Evolutionary conservation across 768 basidiomycete species (phyloP).

Genomic region (Mycena rosella): DNA sequence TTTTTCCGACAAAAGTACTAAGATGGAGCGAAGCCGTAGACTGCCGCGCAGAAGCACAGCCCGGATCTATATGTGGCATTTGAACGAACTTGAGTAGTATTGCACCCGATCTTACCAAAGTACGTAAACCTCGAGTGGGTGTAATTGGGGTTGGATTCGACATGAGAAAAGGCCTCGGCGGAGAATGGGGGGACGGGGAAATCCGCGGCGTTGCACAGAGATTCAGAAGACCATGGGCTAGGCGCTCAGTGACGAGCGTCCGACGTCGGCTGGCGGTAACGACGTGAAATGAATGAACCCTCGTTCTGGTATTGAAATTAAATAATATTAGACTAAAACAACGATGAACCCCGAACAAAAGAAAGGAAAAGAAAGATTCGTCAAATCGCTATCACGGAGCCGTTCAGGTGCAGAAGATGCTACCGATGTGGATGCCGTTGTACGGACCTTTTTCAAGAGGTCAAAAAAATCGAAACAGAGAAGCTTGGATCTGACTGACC

Average conservation of each 20-base stretch:
- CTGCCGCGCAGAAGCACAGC: neutral
- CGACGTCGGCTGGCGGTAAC: neutral
- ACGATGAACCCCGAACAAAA: neutral
- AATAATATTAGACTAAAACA: constrained; percentile 7
- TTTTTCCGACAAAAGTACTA: too few species aligned
- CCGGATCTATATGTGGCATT: neutral
- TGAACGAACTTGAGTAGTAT: too few species aligned
- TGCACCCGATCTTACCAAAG: neutral
- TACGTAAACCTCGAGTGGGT: neutral
- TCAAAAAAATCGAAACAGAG: neutral
- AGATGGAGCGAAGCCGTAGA: neutral
- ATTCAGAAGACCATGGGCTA: neutral
- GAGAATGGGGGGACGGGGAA: neutral
- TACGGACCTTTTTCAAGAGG: constrained; percentile 29
- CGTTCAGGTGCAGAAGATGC: constrained; percentile 45
- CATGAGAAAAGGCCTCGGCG: neutral
- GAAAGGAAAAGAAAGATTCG: neutral
- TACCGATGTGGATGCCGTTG: constrained; percentile 59
- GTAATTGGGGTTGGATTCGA: neutral
- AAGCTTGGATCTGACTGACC: constrained; percentile 43
- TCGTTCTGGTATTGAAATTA: neutral
- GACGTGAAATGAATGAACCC: neutral
- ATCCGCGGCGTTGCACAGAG: neutral
- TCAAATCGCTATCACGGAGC: neutral
- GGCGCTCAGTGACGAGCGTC: neutral